Evolutionary conservation across 1,139 yeast genomes (phyloP).

Genomic region (Yamadazyma kanchanaburiensis): DNA sequence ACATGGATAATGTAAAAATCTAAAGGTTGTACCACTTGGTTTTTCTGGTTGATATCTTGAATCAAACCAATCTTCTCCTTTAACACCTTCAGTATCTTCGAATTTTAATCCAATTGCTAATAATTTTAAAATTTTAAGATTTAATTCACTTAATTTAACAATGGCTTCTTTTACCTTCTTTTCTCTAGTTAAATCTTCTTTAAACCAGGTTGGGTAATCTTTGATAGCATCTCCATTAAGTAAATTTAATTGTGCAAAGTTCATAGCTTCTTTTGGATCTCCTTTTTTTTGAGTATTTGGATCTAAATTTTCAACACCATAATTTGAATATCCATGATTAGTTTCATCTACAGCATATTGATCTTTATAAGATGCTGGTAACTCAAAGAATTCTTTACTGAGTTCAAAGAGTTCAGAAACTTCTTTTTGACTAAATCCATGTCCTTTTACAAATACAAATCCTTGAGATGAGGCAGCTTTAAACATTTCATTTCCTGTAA

Average conservation of each 20-base stretch:
- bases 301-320: constrained; percentile 58
- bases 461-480: constrained; percentile 70
- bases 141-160: constrained; percentile 41
- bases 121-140: constrained; percentile 41
- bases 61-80: constrained; percentile 56
- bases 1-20: constrained; percentile 71
- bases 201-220: constrained; percentile 44
- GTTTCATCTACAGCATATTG: constrained; percentile 44
- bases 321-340: constrained; percentile 63
- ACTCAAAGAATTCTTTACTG: constrained; percentile 54
- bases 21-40: constrained; percentile 58
- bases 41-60: constrained; percentile 49
- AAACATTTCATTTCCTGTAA: constrained; percentile 50
- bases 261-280: constrained; percentile 63
- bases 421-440: constrained; percentile 57
- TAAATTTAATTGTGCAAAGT: constrained; percentile 41
- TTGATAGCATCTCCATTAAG: constrained; percentile 30
- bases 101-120: constrained; percentile 61
- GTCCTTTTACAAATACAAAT: constrained; percentile 70
- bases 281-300: constrained; percentile 45
- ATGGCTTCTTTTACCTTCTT: constrained; percentile 28
- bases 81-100: constrained; percentile 33
- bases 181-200: constrained; percentile 26
- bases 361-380: constrained; percentile 48
- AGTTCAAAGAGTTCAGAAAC: constrained; percentile 52